These are phyloP conservation scores for Daldinia sp. DNA, from an alignment of 2,329 filamentous ascomycete genomes.

Conservation along the genomic window DNA sequence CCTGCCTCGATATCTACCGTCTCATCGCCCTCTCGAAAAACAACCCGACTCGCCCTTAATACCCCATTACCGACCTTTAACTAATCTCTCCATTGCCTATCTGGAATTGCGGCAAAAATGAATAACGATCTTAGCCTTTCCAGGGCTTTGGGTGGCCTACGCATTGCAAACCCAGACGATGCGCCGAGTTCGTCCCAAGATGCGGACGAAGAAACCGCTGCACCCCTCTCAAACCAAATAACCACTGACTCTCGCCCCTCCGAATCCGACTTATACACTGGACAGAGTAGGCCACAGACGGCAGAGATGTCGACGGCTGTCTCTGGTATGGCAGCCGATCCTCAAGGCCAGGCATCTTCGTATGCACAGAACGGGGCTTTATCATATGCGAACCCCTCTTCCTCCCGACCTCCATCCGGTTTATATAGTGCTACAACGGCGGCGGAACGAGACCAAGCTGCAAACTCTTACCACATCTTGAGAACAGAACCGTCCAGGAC, in stretches of 20 bases:
- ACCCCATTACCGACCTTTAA: constrained; percentile 21
- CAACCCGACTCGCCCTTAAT: not conserved
- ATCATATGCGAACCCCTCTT: constrained; percentile 46
- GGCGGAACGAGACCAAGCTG: constrained; percentile 52
- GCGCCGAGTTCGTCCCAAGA: constrained; percentile 53
- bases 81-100: constrained; percentile 9
- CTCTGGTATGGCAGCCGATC: constrained; percentile 45
- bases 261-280: constrained; percentile 45
- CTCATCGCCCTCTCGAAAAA: constrained; percentile 25
- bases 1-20: constrained; percentile 24
- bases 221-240: constrained; percentile 41
- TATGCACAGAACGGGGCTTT: constrained; percentile 44
- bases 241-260: constrained; percentile 37
- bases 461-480: constrained; percentile 58
- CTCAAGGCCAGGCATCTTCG: constrained; percentile 42
- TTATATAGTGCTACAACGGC: constrained; percentile 48
- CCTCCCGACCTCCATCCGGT: constrained; percentile 52
- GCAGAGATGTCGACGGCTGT: constrained; percentile 43
- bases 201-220: constrained; percentile 51
- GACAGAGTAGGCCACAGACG: constrained; percentile 41
- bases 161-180: constrained; percentile 96
- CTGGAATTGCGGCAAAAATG: constrained; percentile 65
- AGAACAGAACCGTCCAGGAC: constrained; percentile 70
- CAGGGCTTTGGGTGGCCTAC: constrained; percentile 90
- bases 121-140: constrained; percentile 93